Base-by-base conservation (phyloP, 2,329 filamentous ascomycete genomes). In the Fusarium clavum region DNA sequence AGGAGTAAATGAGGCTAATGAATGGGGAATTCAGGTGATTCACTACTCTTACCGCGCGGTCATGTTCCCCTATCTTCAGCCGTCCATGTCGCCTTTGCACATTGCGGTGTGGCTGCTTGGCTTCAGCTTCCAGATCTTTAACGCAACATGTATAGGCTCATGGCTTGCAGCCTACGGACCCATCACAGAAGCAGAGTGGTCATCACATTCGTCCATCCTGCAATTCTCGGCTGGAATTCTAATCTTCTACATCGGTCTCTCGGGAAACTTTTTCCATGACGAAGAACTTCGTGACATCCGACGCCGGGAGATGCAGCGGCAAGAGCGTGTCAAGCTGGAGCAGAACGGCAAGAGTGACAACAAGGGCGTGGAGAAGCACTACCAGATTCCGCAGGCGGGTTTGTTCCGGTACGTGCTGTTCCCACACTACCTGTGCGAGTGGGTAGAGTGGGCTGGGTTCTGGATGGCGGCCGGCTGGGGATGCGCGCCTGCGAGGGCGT, bases 401-500 rank as follows among this genome's bases (percentile, higher is more conserved):
- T 81, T 97, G 52, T 99, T 98, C 81, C 85, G 87, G 71, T 91
- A 90, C 75, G 88, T 97, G 77, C 85, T 98, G 63, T 97, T 91
- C 79, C 94, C 96, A 71, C 96, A 99, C 79, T 99, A 98, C 79
- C 85, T 97, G n/a, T 92, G 91, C 77, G 96, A 99, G 82, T 99
- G 96, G 96, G 79, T 97, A 56, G 96, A 99, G 84, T 99, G 96
- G 96, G 80, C 87, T 6, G 96, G 96, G 0, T 99, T 94, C 79
- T 94, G 91, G 84, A 87, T 97, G 79, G 87, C 92, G 72, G 87
- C 90, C 60, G 90, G 90, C 2, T 87, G 84, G 81, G 80, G 82
- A 7, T 93, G 91, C 76, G 82, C 88, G 49, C 95, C 96, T 1
- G 95, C 94, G 25, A 84, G 94, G 75, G 87, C 87, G 53, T 98